These are phyloP conservation scores for Ramaria sp. DNA, from an alignment of 768 basidiomycete genomes.

Conservation along the genomic window DNA sequence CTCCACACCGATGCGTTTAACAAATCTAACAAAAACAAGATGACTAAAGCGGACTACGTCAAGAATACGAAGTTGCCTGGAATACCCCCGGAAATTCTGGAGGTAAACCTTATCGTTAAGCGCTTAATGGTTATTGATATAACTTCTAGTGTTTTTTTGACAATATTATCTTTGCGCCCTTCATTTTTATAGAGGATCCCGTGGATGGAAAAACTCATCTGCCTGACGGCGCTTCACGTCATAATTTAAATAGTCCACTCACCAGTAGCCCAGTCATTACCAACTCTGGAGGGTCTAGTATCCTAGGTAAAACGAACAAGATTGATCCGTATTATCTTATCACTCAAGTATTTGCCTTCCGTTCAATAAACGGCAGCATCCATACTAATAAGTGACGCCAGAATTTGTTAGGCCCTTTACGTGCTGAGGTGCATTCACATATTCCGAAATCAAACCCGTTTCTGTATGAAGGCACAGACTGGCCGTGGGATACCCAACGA, in stretches of 20 bases:
- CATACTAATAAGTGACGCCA: slow-evolving; percentile 18
- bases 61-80: slow-evolving; percentile 87
- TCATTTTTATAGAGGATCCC: slow-evolving; percentile 93
- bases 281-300: slow-evolving; percentile 23
- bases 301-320: slow-evolving; percentile 50
- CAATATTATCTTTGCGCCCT: slow-evolving; percentile 92
- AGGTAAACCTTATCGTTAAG: slow-evolving; percentile 38
- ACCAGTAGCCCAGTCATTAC: slow-evolving; percentile 11
- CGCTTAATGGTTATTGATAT: background rate
- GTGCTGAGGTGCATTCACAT: slow-evolving; percentile 48
- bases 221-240: slow-evolving; percentile 28
- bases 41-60: slow-evolving; percentile 91
- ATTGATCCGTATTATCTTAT: slow-evolving; percentile 92
- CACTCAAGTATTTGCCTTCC: slow-evolving; percentile 41
- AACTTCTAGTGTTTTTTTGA: slow-evolving; percentile 77
- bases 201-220: slow-evolving; percentile 49
- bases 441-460: slow-evolving; percentile 57
- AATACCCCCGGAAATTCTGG: slow-evolving; percentile 69
- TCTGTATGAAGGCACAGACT: slow-evolving; percentile 51
- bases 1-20: slow-evolving; percentile 98
- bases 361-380: background rate
- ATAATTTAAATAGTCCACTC: slow-evolving; percentile 24
- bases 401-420: slow-evolving; percentile 59
- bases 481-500: slow-evolving; percentile 57
- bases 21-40: slow-evolving; percentile 93